phyloP scores from a whole-genome alignment of 2,329 filamentous ascomycete species.

The Hirsutella thompsonii region DNA sequence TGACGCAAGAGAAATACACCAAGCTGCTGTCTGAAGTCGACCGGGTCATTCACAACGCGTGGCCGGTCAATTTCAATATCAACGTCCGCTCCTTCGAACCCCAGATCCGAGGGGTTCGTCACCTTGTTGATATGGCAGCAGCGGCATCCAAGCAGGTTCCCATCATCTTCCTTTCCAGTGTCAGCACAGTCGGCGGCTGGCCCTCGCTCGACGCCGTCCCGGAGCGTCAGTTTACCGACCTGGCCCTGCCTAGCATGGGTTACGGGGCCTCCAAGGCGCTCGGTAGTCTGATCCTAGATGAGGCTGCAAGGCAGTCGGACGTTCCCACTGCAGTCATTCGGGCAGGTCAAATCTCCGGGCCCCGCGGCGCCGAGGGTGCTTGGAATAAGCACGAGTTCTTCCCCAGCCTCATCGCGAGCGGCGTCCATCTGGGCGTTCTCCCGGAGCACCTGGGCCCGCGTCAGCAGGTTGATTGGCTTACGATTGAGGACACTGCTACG shows the following conservation, averaged over 20 bases:
- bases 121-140: conserved; percentile 29
- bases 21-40: conserved; percentile 25
- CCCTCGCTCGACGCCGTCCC: conserved; percentile 17
- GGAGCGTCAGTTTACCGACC: conserved; percentile 22
- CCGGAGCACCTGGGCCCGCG: conserved; percentile 30
- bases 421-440: conserved; percentile 31
- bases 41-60: conserved; percentile 38
- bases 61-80: conserved; percentile 38
- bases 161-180: conserved; percentile 30
- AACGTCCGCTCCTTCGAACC: conserved; percentile 33
- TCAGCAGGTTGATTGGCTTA: conserved; percentile 39
- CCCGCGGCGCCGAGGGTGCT: conserved; percentile 22
- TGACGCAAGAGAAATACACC: conserved; percentile 22
- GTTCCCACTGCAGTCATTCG: conserved; percentile 27
- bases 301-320: conserved; percentile 18
- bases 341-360: conserved; percentile 34
- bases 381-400: conserved; percentile 49
- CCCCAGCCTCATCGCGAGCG: conserved; percentile 35
- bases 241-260: conserved; percentile 14
- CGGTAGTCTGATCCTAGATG: conserved; percentile 27
- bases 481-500: conserved; percentile 32
- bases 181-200: conserved; percentile 24
- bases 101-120: conserved; percentile 35
- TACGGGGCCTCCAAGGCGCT: conserved; percentile 32
- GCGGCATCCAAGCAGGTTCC: conserved; percentile 17